phyloP scores from a whole-genome alignment of 169 alveolate species.

The Plasmodium blacklocki region DNA sequence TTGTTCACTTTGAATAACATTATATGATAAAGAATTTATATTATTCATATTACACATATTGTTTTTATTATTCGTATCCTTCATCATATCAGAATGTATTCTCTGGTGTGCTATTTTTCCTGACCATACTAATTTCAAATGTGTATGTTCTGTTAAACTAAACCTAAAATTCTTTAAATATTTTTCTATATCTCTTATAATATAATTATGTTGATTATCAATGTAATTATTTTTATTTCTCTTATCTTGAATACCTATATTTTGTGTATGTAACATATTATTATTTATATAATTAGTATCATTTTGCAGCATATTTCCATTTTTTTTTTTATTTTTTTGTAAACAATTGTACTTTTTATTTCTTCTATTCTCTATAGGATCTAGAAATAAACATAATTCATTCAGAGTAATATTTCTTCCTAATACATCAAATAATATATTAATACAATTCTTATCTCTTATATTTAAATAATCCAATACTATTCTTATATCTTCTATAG shows the following conservation, averaged over 20 bases:
- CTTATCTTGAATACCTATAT: constrained; percentile 8
- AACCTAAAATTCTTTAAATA: constrained; percentile 57
- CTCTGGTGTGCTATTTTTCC: constrained; percentile 65
- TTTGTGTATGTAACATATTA: constrained; percentile 9
- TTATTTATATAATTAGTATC: too few species aligned
- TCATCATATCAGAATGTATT: constrained; percentile 26
- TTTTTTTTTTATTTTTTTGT: too few species aligned
- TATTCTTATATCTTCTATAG: constrained; percentile 44
- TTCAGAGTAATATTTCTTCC: constrained; percentile 58
- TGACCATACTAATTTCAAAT: constrained; percentile 74
- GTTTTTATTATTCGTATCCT: not conserved
- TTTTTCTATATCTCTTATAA: constrained; percentile 29
- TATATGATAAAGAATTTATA: too few species aligned
- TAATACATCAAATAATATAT: constrained; percentile 66
- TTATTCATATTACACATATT: too few species aligned
- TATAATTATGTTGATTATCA: not conserved
- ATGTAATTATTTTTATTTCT: not conserved
- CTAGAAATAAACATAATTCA: constrained; percentile 51
- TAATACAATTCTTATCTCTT: constrained; percentile 22
- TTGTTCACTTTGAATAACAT: too few species aligned
- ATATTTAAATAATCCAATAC: constrained; percentile 63
- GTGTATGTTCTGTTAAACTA: constrained; percentile 48
- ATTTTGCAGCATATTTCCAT: too few species aligned
- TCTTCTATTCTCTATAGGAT: constrained; percentile 42
- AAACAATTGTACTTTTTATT: not conserved